phyloP scores from a whole-genome alignment of 176 grass and related monocot genomes.

The Rhipidocladum racemiflorum region DNA sequence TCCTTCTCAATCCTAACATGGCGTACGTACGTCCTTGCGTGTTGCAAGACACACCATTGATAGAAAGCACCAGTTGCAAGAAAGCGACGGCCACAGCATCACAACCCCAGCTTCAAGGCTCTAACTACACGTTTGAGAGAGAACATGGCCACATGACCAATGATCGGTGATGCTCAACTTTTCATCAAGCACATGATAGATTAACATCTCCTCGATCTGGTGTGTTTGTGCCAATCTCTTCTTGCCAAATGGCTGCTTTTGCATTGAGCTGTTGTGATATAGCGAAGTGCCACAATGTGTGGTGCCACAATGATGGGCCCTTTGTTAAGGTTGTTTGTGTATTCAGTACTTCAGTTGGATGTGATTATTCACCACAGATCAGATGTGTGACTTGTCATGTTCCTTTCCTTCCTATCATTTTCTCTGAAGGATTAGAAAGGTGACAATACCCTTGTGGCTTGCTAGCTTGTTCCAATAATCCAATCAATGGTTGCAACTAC shows the following conservation, averaged over 20 bases:
- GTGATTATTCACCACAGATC: neutral
- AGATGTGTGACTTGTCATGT: neutral
- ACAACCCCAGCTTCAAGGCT: neutral
- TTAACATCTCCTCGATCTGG: neutral
- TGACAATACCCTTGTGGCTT: neutral
- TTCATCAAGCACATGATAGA: neutral
- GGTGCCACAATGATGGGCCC: neutral
- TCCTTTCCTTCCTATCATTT: neutral
- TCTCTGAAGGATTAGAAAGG: neutral
- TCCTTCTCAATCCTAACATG: neutral
- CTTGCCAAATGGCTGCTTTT: neutral
- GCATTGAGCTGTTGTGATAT: neutral
- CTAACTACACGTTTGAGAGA: neutral
- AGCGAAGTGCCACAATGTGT: neutral
- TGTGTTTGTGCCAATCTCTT: neutral
- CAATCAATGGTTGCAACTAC: neutral
- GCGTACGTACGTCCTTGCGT: neutral
- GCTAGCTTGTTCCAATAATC: neutral
- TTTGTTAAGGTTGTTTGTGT: neutral
- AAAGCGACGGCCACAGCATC: slow-evolving; percentile 18
- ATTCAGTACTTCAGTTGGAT: neutral
- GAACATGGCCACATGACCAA: neutral
- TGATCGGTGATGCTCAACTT: neutral
- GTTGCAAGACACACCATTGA: neutral
- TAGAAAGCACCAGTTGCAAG: neutral